phyloP scores from a whole-genome alignment of 1,139 yeast genomes.

The Debaryomyces psychrophilus region DNA sequence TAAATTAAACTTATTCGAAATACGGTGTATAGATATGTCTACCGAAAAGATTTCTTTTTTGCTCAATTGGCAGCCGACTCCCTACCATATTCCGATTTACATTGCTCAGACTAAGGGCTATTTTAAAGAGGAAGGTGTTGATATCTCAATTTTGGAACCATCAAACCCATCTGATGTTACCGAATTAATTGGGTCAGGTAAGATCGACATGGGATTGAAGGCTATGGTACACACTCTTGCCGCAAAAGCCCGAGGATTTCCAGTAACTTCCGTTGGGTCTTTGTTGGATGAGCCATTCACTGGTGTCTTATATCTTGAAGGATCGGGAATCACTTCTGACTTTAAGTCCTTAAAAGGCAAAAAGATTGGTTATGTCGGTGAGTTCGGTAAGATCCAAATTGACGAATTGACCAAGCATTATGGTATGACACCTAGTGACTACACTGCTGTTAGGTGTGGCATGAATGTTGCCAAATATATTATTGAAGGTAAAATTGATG shows the following conservation, averaged over 20 bases:
- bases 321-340: constrained; percentile 54
- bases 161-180: constrained; percentile 63
- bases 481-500: constrained; percentile 58
- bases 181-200: constrained; percentile 58
- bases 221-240: constrained; percentile 66
- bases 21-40: constrained; percentile 9
- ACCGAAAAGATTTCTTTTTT: constrained; percentile 55
- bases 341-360: constrained; percentile 57
- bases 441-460: constrained; percentile 63
- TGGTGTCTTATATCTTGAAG: constrained; percentile 55
- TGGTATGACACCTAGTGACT: constrained; percentile 58
- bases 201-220: constrained; percentile 60
- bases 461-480: constrained; percentile 62
- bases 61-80: constrained; percentile 60
- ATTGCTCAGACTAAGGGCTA: constrained; percentile 55
- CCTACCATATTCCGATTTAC: constrained; percentile 58
- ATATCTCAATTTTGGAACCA: constrained; percentile 57
- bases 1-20: background rate
- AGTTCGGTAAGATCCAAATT: constrained; percentile 60
- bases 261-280: constrained; percentile 59
- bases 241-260: constrained; percentile 61
- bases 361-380: constrained; percentile 60
- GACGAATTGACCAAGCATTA: constrained; percentile 59
- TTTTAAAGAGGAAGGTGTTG: constrained; percentile 54
- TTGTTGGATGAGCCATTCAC: constrained; percentile 62